phyloP scores from a whole-genome alignment of 768 basidiomycete species.

The Phlebiopsis flavidoalba region DNA sequence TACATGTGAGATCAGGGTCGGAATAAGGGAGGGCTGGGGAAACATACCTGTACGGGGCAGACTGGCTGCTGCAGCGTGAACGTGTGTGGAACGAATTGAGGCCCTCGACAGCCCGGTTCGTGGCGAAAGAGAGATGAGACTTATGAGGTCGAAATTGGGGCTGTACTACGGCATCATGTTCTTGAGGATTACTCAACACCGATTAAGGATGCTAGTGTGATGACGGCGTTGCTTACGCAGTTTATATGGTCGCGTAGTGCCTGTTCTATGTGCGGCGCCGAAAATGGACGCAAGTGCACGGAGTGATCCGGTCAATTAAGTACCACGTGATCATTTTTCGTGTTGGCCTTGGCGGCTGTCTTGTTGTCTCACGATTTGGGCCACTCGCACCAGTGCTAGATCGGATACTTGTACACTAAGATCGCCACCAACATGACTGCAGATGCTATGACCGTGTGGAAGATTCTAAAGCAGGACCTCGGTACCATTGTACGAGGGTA shows the following conservation, averaged over 20 bases:
- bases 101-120: background rate
- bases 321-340: no score
- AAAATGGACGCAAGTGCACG: background rate
- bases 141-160: background rate
- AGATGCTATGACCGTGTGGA: background rate
- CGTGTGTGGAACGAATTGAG: background rate
- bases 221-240: background rate
- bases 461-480: background rate
- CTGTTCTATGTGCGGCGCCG: background rate
- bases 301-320: background rate
- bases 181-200: background rate
- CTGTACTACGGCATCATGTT: background rate
- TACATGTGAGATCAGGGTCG: background rate
- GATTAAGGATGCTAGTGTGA: background rate
- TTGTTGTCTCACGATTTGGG: no score
- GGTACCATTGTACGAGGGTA: slow-evolving; percentile 61
- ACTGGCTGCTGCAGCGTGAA: background rate
- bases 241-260: background rate
- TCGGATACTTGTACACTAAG: background rate
- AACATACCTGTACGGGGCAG: background rate
- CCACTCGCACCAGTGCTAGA: no score
- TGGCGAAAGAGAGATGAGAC: background rate
- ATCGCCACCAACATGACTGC: slow-evolving; percentile 4
- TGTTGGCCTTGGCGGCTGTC: no score
- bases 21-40: background rate